phyloP scores from a whole-genome alignment of 495 filamentous ascomycete genomes.

The Xylaria flabelliformis region DNA sequence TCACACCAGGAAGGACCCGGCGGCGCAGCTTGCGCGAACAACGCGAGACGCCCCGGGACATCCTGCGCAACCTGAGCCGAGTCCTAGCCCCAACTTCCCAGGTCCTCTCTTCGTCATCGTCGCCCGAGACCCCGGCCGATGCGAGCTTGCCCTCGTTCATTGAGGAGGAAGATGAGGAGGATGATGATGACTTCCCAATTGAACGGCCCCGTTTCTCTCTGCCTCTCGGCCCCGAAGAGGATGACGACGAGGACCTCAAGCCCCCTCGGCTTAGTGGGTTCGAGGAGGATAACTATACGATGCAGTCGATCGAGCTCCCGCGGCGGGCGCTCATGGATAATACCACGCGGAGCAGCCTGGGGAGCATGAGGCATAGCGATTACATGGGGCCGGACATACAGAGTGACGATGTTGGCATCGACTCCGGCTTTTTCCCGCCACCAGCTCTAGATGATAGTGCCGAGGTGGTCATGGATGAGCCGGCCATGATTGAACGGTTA shows the following conservation, averaged over 20 bases:
- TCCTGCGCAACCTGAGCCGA: conserved; percentile 69
- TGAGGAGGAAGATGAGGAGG: conserved; percentile 63
- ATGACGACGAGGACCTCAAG: conserved; percentile 64
- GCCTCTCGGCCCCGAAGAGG: conserved; percentile 65
- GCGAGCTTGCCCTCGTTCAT: conserved; percentile 41
- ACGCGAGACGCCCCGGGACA: conserved; percentile 77
- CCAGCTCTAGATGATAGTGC: conserved; percentile 44
- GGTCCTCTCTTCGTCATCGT: conserved; percentile 65
- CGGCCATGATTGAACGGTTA: conserved; percentile 44
- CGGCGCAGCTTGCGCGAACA: conserved; percentile 68
- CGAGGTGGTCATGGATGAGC: conserved; percentile 50
- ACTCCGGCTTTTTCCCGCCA: conserved; percentile 53
- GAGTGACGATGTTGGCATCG: conserved; percentile 58
- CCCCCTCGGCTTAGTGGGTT: conserved; percentile 69
- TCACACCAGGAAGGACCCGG: conserved; percentile 72
- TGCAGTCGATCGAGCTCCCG: conserved; percentile 72
- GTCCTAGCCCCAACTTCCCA: conserved; percentile 66
- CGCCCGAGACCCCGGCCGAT: conserved; percentile 39
- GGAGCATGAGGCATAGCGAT: conserved; percentile 67
- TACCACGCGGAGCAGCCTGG: conserved; percentile 61
- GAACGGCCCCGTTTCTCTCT: conserved; percentile 72
- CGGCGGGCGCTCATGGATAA: conserved; percentile 65
- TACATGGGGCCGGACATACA: conserved; percentile 50
- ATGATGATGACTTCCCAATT: conserved; percentile 62
- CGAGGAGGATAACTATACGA: conserved; percentile 73